A percentile compares a stretch with the other conserved stretches of the same genome.
Evolutionary conservation across 1,284 basidiomycete genomes (phyloP).

Genomic region (Cryptococcus amylolentus): DNA sequence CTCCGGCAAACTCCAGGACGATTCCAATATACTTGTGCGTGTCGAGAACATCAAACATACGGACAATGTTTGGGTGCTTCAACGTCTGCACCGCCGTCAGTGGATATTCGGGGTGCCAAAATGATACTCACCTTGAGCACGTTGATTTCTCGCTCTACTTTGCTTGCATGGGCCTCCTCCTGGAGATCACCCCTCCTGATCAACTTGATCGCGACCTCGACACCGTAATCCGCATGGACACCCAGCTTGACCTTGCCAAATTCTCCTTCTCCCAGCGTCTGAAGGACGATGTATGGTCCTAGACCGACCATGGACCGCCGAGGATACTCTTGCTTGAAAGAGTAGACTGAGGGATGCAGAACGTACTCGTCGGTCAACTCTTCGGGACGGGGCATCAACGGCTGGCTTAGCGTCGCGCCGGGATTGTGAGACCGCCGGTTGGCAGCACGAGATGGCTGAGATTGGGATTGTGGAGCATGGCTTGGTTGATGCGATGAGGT

Average conservation of each 20-base stretch:
- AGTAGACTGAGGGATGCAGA: constrained; percentile 74
- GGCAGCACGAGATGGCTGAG: constrained; percentile 6
- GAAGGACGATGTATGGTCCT: constrained; percentile 88
- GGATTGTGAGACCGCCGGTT: constrained; percentile 49
- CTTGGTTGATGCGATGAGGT: constrained; percentile 20
- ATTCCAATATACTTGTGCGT: constrained; percentile 99
- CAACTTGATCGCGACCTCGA: constrained; percentile 99
- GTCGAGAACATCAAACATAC: constrained; percentile 97
- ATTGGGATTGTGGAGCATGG: constrained; percentile 23
- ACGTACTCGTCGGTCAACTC: constrained; percentile 48
- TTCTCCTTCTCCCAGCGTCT: constrained; percentile 96
- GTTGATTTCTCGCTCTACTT: constrained; percentile 97
- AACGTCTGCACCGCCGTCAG: constrained; percentile 60
- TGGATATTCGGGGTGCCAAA: constrained; percentile 11
- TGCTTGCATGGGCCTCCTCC: constrained; percentile 78
- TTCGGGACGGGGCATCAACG: constrained; percentile 39
- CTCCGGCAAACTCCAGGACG: constrained; percentile 94
- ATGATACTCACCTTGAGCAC: constrained; percentile 73
- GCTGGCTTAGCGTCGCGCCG: constrained; percentile 20
- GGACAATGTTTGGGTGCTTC: constrained; percentile 97
- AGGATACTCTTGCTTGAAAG: constrained; percentile 80
- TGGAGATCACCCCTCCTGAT: constrained; percentile 93
- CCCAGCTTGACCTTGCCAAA: constrained; percentile 99
- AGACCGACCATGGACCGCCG: constrained; percentile 84
- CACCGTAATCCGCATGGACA: constrained; percentile 88